These are phyloP conservation scores for Lentinula aciculospora DNA, from an alignment of 768 basidiomycete genomes.

Conservation along the genomic window DNA sequence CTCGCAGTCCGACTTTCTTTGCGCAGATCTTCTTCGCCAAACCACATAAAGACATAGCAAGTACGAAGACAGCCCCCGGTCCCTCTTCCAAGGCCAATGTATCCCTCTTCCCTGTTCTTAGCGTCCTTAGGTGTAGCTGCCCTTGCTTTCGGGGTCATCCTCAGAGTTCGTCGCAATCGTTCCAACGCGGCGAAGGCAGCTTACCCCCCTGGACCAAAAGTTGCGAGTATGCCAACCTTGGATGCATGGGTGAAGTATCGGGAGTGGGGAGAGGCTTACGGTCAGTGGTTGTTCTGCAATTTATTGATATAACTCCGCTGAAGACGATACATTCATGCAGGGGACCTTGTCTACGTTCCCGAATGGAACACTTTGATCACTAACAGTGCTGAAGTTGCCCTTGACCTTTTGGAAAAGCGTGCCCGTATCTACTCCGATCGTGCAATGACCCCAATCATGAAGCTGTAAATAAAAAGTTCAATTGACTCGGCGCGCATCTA, in stretches of 20 bases:
- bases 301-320: neutral
- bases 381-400: slow-evolving; percentile 19
- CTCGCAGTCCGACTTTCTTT: neutral
- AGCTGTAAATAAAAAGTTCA: slow-evolving; percentile 10
- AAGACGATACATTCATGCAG: neutral
- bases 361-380: slow-evolving; percentile 21
- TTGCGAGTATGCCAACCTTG: neutral
- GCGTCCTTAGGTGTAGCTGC: neutral
- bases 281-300: neutral
- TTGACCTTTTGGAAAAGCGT: slow-evolving; percentile 17
- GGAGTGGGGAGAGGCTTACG: slow-evolving; percentile 5
- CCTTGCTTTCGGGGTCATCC: neutral
- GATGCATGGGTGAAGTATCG: slow-evolving; percentile 7
- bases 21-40: neutral
- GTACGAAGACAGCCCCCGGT: neutral
- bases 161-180: neutral
- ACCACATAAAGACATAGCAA: neutral
- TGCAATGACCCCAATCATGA: slow-evolving; percentile 9
- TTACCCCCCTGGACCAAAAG: slow-evolving; percentile 8
- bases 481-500: neutral
- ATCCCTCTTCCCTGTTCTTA: neutral
- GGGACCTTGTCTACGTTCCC: slow-evolving; percentile 19
- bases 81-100: neutral
- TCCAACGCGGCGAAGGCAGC: neutral
- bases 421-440: slow-evolving; percentile 19